phyloP scores from a whole-genome alignment of 2,329 filamentous ascomycete genomes.

The Boeremia lycopersici region DNA sequence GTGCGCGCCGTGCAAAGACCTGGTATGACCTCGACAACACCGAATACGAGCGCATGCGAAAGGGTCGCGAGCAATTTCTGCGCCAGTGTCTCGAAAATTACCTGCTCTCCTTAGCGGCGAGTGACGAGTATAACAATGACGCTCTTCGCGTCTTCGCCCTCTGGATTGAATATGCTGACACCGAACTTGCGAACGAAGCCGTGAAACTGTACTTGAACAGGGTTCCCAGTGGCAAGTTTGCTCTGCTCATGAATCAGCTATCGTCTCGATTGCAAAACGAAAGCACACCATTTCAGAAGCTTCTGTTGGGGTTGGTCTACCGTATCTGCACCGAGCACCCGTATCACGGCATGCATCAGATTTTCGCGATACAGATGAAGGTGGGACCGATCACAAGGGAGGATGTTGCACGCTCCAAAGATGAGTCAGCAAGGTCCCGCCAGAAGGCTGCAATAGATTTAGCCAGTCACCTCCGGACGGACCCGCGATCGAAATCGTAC shows the following conservation, averaged over 20 bases:
- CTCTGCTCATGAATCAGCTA: constrained; percentile 90
- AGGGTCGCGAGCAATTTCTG: constrained; percentile 81
- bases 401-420: constrained; percentile 63
- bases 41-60: constrained; percentile 79
- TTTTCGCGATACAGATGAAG: constrained; percentile 68
- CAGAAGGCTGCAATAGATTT: constrained; percentile 74
- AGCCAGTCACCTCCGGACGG: constrained; percentile 62
- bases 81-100: constrained; percentile 92
- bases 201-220: constrained; percentile 71
- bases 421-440: constrained; percentile 75
- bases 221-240: constrained; percentile 92
- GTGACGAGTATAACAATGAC: constrained; percentile 87
- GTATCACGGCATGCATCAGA: constrained; percentile 96
- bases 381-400: constrained; percentile 62
- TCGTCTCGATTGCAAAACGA: constrained; percentile 86
- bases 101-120: constrained; percentile 79
- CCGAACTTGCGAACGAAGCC: constrained; percentile 75
- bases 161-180: constrained; percentile 88
- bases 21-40: constrained; percentile 91
- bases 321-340: constrained; percentile 92
- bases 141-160: constrained; percentile 89
- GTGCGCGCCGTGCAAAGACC: constrained; percentile 73
- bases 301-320: constrained; percentile 75
- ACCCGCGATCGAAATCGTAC: constrained; percentile 59
- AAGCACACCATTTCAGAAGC: constrained; percentile 72